Base-by-base conservation (phyloP, 2,329 filamentous ascomycete species). In the Exophiala dermatitidis region DNA sequence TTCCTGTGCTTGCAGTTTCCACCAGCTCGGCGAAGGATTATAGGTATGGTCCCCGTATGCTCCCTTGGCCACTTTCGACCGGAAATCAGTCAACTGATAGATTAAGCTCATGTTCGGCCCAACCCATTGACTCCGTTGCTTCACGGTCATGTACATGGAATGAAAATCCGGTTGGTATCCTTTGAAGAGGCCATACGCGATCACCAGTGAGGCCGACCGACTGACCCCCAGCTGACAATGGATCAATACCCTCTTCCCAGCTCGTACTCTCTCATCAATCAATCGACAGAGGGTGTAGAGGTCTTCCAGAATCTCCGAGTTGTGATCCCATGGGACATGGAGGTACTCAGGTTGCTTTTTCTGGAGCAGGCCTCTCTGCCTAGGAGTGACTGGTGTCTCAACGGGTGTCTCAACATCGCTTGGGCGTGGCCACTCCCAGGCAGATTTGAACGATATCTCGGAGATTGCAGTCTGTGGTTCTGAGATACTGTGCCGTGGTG, bases 41-140 rank as follows among this genome's bases (percentile, higher is more conserved):
- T 54, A 53, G 26, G 33, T 47, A 40, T 57, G 51, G n/a, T 59
- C 57, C 2, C 52, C 48, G 63, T 64, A 60, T 60, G 61, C 65
- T 63, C 46, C 69, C 64, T 52, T 67, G 50, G 55, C 51, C 34
- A 74, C 58, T 40, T 69, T 69, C 9, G 68, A 65, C 50, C 80
- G 74, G 64, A 84, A 84, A 65, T 84, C 81, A 31, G 82, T 82
- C 45, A 84, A 71, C 63, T 84, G 81, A 73, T 84, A 84, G 64
- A 84, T 84, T 52, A 84, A 70, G 60, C 82, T 83, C 81, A 84
- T 84, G 65, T 84, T 84, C 1, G 81, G 81, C 1, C 81, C 81
- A 42, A 84, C 83, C 81, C 81, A 84, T 64, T 78, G 79, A 69
- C 81, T 84, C 56, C 79, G 74, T 62, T 73, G 75, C 68, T 84